These are phyloP conservation scores for Corylus americana DNA, from an alignment of 306 rosid species.

Conservation along the genomic window DNA sequence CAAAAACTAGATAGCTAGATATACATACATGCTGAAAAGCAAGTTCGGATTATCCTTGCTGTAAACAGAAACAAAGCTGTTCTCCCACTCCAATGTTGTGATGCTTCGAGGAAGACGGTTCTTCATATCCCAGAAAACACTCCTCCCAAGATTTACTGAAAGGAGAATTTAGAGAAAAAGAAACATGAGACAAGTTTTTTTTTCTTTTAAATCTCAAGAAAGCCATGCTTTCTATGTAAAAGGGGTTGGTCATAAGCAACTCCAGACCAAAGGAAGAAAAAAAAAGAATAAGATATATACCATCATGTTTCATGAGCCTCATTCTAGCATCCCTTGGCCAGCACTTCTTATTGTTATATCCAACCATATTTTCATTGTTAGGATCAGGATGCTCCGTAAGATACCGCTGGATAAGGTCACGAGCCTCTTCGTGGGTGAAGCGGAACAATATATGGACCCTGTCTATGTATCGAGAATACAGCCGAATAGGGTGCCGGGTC, in stretches of 20 bases:
- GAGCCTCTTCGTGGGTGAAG: slow-evolving; percentile 96
- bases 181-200: slow-evolving; percentile 7
- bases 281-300: slow-evolving; percentile 31
- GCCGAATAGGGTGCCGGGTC: slow-evolving; percentile 94
- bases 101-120: slow-evolving; percentile 99
- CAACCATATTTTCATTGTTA: slow-evolving; percentile 99
- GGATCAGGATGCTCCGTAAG: slow-evolving; percentile 99
- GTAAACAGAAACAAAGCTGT: slow-evolving; percentile 97
- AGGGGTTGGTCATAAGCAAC: slow-evolving; percentile 6
- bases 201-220: neutral
- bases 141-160: slow-evolving; percentile 96
- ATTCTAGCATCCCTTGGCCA: slow-evolving; percentile 99
- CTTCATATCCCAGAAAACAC: slow-evolving; percentile 99
- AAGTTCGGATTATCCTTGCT: slow-evolving; percentile 99
- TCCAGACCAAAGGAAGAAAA: neutral
- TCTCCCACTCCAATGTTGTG: slow-evolving; percentile 98
- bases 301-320: slow-evolving; percentile 99
- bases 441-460: slow-evolving; percentile 94
- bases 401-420: slow-evolving; percentile 96
- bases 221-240: neutral
- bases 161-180: slow-evolving; percentile 9
- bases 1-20: neutral
- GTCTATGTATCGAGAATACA: slow-evolving; percentile 92
- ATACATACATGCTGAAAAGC: slow-evolving; percentile 92
- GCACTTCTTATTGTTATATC: slow-evolving; percentile 97